phyloP scores from a whole-genome alignment of 1,139 yeast genomes.

The Candida sojae region DNA sequence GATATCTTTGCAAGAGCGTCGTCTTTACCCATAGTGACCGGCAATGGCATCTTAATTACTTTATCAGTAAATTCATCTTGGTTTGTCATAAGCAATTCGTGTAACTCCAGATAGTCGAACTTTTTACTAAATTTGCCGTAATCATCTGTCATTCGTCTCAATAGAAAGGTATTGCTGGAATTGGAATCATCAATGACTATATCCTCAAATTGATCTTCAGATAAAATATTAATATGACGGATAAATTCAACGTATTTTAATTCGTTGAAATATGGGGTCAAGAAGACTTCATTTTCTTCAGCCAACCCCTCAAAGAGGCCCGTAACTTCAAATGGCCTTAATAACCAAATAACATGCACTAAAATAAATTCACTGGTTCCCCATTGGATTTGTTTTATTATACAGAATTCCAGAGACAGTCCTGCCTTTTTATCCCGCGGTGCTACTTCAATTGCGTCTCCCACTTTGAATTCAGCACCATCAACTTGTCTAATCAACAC shows the following conservation, averaged over 20 bases:
- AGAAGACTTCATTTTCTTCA: constrained; percentile 36
- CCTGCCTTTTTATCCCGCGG: not conserved
- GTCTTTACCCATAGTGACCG: no score
- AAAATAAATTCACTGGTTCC: constrained; percentile 42
- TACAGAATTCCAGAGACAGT: constrained; percentile 18
- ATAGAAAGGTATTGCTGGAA: constrained; percentile 28
- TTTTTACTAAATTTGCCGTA: constrained; percentile 31
- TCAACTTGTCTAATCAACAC: constrained; percentile 32
- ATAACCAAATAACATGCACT: constrained; percentile 39
- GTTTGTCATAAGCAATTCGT: not conserved
- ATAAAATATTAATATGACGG: constrained; percentile 35
- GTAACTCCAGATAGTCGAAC: constrained; percentile 38
- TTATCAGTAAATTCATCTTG: not conserved
- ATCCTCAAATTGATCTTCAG: constrained; percentile 25
- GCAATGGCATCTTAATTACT: not conserved
- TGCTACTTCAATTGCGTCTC: constrained; percentile 38
- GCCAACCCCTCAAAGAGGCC: constrained; percentile 6
- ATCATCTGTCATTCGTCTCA: constrained; percentile 41
- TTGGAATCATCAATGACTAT: constrained; percentile 34
- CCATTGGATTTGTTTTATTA: constrained; percentile 42
- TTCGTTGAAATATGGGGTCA: constrained; percentile 40
- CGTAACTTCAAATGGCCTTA: constrained; percentile 25
- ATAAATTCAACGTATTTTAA: constrained; percentile 31
- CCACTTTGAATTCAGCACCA: constrained; percentile 37
- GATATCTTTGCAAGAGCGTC: no score